Base-by-base conservation (phyloP, 2,329 filamentous ascomycete genomes). In the Tolypocladium tropicale region DNA sequence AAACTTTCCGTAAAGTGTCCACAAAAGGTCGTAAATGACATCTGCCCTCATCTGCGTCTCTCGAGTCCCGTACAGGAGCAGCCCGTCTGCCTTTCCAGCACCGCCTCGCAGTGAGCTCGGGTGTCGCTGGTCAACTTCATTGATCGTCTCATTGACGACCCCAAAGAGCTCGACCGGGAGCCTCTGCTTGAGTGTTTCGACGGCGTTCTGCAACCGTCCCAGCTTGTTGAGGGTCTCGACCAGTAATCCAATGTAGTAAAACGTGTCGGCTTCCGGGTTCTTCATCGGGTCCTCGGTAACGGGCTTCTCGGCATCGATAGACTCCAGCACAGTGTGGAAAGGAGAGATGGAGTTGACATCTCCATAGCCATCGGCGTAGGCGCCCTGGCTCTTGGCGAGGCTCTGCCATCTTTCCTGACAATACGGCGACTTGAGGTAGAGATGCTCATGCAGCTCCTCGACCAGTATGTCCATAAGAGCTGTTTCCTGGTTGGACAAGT, bases 381-480 rank as follows among this genome's bases (percentile, higher is more conserved):
- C 74, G 52, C 82, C 78, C 60, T 89, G 85, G 39, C 80, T 81
- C 63, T 86, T 87, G 39, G 86, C 80, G 58, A 95, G 83, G 57
- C 81, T 82, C 71, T 95, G 95, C 94, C 94, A 99, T 62, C 94
- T 81, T 68, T 96, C 90, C 68, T 96, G 91, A 67, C 93, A 97
- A 68, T 99, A 99, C 0, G 93, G 94, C 4, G 93, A 97, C 69
- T 97, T 97, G 41, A 99, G 83, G 68, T 99, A 99, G 4, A 99
- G 79, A 72, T 99, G 94, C 68, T 95, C 94, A 68, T 99, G 94
- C 36, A 99, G 78, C 71, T 99, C 94, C 69, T 99, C 94, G n/a
- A 97, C 85, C 56, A 99, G 71, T 54, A 97, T 97, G 67, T 99
- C 94, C 66, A 93, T 93, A 60, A 99, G 75, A 0, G 90, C 83